Conservation (phyloP, 768 basidiomycete species). For the Collybiopsis luxurians region DNA sequence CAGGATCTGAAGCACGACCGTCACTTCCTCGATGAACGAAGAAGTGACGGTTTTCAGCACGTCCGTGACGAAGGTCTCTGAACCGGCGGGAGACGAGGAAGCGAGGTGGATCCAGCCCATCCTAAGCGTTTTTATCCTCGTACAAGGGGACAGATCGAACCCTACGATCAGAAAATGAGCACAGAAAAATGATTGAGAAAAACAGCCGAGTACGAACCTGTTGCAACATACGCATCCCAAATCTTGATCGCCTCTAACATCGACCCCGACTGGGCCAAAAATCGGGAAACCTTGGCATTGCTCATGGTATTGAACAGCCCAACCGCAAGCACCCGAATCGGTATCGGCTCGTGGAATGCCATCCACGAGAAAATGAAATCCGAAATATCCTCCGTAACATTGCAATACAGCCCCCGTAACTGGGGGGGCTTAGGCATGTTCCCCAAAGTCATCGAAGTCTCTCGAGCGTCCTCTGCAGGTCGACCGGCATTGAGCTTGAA, state of each 20-base stretch:
- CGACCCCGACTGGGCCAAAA: not conserved
- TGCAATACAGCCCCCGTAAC: not conserved
- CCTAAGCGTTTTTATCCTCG: not conserved
- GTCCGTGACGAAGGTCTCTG: conserved; percentile 3
- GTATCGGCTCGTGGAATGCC: not conserved
- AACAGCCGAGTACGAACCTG: too few relatives aligned
- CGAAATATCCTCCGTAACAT: not conserved
- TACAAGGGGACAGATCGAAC: conserved; percentile 5
- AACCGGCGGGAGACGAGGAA: not conserved
- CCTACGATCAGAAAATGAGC: not conserved
- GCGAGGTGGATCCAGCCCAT: conserved; percentile 2
- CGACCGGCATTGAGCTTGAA: not conserved
- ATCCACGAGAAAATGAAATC: conserved; percentile 4
- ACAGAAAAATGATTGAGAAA: too few relatives aligned
- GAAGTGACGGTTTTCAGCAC: not conserved
- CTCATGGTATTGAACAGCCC: not conserved
- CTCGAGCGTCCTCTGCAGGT: not conserved
- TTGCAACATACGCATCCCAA: not conserved
- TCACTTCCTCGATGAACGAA: not conserved
- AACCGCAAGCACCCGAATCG: not conserved
- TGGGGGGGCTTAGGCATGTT: not conserved
- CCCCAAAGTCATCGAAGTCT: not conserved
- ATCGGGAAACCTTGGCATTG: not conserved
- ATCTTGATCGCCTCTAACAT: not conserved
- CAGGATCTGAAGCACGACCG: not conserved